These are phyloP conservation scores for Aureobasidium sp. DNA, from an alignment of 2,329 filamentous ascomycete species.

Conservation along the genomic window DNA sequence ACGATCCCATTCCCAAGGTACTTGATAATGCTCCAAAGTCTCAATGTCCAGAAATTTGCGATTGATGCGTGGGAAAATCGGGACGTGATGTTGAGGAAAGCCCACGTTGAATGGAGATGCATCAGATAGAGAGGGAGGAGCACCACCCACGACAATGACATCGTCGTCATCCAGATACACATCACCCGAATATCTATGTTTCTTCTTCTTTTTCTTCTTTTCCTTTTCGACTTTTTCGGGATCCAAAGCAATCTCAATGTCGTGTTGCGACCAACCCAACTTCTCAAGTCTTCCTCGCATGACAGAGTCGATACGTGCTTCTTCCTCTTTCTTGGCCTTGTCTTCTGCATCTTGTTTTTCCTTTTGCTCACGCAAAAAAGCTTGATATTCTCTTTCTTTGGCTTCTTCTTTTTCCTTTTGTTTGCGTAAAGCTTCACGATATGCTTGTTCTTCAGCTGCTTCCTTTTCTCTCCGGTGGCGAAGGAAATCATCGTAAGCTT, in stretches of 20 bases:
- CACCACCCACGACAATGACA: background rate
- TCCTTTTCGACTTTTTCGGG: slow-evolving; percentile 49
- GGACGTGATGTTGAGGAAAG: slow-evolving; percentile 27
- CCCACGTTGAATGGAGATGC: background rate
- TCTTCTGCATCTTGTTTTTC: slow-evolving; percentile 46
- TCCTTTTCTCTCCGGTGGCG: slow-evolving; percentile 14
- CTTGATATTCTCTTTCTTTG: slow-evolving; percentile 44
- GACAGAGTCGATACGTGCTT: slow-evolving; percentile 47
- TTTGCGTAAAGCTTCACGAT: slow-evolving; percentile 1
- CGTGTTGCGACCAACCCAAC: slow-evolving; percentile 50
- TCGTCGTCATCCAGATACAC: background rate
- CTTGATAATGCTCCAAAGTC: slow-evolving; percentile 52
- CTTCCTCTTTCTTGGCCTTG: slow-evolving; percentile 41
- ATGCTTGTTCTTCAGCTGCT: slow-evolving; percentile 25
- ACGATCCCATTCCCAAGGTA: slow-evolving; percentile 53
- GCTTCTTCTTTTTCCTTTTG: slow-evolving; percentile 42
- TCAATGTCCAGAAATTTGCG: slow-evolving; percentile 50
- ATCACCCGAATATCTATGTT: slow-evolving; percentile 14
- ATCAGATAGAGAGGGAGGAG: background rate
- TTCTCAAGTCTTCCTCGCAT: slow-evolving; percentile 51
- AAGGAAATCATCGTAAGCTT: slow-evolving; percentile 14
- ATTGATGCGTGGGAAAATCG: slow-evolving; percentile 54
- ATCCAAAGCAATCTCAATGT: slow-evolving; percentile 55
- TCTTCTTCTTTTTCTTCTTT: slow-evolving; percentile 20
- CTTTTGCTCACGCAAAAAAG: slow-evolving; percentile 43